Conservation (phyloP, 2,329 filamentous ascomycete genomes). For the Colletotrichum tabaci region DNA sequence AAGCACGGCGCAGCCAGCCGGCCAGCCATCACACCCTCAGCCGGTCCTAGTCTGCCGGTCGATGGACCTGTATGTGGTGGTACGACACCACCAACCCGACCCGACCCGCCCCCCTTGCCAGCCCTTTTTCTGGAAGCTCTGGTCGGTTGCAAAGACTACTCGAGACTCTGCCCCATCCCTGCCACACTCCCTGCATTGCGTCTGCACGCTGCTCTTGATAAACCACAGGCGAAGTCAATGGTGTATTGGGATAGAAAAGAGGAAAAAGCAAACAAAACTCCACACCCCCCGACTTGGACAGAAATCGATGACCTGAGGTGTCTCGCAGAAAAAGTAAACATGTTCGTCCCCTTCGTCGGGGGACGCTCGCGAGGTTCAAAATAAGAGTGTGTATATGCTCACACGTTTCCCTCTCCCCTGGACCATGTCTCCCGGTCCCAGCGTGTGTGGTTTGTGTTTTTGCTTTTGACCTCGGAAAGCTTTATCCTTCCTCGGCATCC, state of each 20-base stretch:
- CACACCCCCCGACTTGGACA: background rate
- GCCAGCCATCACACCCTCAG: slow-evolving; percentile 1
- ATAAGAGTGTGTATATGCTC: background rate
- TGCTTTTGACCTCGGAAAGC: too few relatives aligned
- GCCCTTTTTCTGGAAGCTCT: slow-evolving; percentile 10
- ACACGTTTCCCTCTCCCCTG: too few relatives aligned
- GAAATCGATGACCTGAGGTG: slow-evolving; percentile 3
- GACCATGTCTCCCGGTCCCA: too few relatives aligned
- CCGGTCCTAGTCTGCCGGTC: background rate
- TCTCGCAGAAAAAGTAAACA: background rate
- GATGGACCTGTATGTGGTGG: too few relatives aligned
- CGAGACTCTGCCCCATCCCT: background rate
- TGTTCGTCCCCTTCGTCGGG: background rate
- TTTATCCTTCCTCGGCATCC: background rate
- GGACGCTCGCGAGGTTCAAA: slow-evolving; percentile 7
- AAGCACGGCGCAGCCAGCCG: background rate
- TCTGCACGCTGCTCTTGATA: slow-evolving; percentile 21
- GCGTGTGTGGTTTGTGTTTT: too few relatives aligned
- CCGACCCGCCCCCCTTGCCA: background rate
- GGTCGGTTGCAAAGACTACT: too few relatives aligned
- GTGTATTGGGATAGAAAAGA: background rate
- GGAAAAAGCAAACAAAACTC: slow-evolving; percentile 29
- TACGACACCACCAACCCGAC: too few relatives aligned
- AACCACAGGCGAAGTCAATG: background rate
- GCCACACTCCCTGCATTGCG: slow-evolving; percentile 7